Evolutionary conservation across 192 early-diverging fungal genomes (phyloP), one percentile per base, ranked within the genome.

Genomic region (Diversispora eburnea): DNA sequence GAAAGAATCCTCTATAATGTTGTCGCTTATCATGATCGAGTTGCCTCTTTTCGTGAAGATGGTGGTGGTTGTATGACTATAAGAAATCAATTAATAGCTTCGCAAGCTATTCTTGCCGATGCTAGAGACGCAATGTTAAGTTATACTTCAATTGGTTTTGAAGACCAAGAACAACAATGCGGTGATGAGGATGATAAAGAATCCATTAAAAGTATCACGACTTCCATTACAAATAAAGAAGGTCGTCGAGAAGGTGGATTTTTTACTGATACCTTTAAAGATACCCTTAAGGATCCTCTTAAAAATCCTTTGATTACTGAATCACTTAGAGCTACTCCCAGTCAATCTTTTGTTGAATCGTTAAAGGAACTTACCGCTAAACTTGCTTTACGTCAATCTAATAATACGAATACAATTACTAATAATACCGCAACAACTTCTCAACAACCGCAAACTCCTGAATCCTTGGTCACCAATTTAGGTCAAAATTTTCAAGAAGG

Each of bases 1-100:
- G 51, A 54, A 54, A 54, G n/a, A 17, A 54, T 54, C n/a, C 51
- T 54, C 13, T 54, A 54, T 54, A 54, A 54, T 54, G 51, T 54
- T 4, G 51, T 54, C 12, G 12, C 51, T 54, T 17, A 54, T 54
- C 51, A 54, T 54, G 51, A 54, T 54, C 51, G n/a, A 4, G n/a
- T 13, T 54, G 12, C 51, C 13, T 9, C 51, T 54, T 17, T 10
- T 54, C 25, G 25, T 33, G 25, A 33, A 33, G 51, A 54, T 17
- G n/a, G 51, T 54, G n/a, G n/a, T 54, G 51, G 51, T 13, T 54
- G n/a, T 54, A 17, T 17, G 12, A 17, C 51, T 4, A 17, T 54
- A 17, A 54, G 51, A 17, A 54, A 54, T 54, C 51, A 54, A 54
- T 54, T 54, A 13, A 54, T 54, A 9, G 51, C 51, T 13, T 54